Evolutionary conservation across 2,329 filamentous ascomycete species (phyloP).

Genomic region (Lasiodiplodia hormozganensis): DNA sequence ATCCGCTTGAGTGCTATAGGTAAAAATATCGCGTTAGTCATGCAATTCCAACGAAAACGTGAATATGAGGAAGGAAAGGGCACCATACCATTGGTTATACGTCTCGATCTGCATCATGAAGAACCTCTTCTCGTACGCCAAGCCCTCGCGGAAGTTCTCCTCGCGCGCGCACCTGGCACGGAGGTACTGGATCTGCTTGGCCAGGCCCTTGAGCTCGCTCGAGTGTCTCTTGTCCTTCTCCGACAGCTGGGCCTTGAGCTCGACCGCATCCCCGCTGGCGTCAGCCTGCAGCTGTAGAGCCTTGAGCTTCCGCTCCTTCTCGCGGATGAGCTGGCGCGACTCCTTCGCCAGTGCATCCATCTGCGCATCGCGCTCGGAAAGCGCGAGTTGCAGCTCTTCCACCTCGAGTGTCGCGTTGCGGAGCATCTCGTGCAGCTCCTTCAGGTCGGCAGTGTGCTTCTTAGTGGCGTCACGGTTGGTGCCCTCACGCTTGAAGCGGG

Average conservation of each 20-base stretch:
- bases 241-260: slow-evolving; percentile 57
- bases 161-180: slow-evolving; percentile 82
- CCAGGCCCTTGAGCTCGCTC: slow-evolving; percentile 80
- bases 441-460: slow-evolving; percentile 34
- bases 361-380: slow-evolving; percentile 33
- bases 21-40: neutral
- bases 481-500: slow-evolving; percentile 32
- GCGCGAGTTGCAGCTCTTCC: slow-evolving; percentile 34
- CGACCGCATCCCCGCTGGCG: slow-evolving; percentile 39
- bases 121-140: slow-evolving; percentile 87
- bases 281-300: slow-evolving; percentile 38
- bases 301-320: slow-evolving; percentile 27
- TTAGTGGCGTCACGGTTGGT: slow-evolving; percentile 30
- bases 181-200: slow-evolving; percentile 91
- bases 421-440: slow-evolving; percentile 35
- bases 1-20: slow-evolving; percentile 84
- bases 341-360: slow-evolving; percentile 30
- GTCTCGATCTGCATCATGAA: slow-evolving; percentile 80
- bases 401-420: slow-evolving; percentile 33
- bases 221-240: slow-evolving; percentile 73
- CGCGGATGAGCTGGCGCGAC: slow-evolving; percentile 31
- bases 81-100: slow-evolving; percentile 85
- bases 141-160: slow-evolving; percentile 77
- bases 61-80: slow-evolving; percentile 1
- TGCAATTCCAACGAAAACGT: slow-evolving; percentile 33